These are phyloP conservation scores for Ophiocordyceps robertsii DNA, from an alignment of 2,329 filamentous ascomycete species.

Conservation along the genomic window DNA sequence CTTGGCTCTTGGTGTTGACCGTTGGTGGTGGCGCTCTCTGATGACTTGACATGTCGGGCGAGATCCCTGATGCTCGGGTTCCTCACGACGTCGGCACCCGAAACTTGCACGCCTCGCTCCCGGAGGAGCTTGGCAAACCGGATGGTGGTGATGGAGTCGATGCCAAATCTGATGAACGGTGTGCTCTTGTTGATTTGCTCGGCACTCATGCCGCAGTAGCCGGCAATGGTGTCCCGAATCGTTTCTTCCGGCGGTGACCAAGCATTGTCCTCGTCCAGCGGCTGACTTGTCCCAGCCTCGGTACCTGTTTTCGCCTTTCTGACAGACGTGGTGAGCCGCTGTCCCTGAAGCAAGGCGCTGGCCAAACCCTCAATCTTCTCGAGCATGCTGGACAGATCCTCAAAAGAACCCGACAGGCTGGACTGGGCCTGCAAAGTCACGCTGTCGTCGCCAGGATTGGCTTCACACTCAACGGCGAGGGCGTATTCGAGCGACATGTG, in stretches of 20 bases:
- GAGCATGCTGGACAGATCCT: neutral
- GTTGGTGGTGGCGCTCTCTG: neutral
- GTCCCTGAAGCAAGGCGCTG: neutral
- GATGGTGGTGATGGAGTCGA: constrained; percentile 19
- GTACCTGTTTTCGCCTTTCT: neutral
- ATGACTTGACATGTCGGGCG: neutral
- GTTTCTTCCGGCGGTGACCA: neutral
- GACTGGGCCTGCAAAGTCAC: neutral
- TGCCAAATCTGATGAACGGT: constrained; percentile 17
- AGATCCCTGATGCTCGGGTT: constrained; percentile 15
- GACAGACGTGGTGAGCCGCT: neutral
- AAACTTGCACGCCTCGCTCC: constrained; percentile 11
- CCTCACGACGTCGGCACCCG: constrained; percentile 20
- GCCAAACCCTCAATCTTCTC: neutral
- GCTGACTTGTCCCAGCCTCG: neutral
- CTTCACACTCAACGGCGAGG: neutral
- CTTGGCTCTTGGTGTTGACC: neutral
- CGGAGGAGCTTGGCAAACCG: constrained; percentile 17
- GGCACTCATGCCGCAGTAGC: neutral
- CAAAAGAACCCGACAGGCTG: neutral
- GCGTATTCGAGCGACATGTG: neutral
- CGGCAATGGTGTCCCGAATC: neutral
- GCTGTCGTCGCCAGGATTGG: neutral
- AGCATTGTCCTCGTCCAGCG: neutral
- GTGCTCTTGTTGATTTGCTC: constrained; percentile 12